A percentile compares a stretch with the other conserved stretches of the same genome.
Conservation (phyloP, 2,329 filamentous ascomycete species). For the Claviceps africana region DNA sequence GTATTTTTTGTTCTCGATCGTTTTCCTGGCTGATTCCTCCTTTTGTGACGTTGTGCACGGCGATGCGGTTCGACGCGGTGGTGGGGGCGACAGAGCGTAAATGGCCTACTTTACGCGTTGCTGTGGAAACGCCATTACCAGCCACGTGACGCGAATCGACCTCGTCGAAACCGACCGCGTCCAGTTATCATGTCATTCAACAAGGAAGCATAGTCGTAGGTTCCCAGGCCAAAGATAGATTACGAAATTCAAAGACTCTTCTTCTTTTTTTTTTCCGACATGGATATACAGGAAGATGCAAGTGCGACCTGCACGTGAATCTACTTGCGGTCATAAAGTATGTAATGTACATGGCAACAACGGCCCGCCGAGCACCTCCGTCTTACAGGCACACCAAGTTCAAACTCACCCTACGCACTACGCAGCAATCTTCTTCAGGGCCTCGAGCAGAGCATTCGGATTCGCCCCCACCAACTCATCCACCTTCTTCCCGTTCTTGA, state of each 20-base stretch:
- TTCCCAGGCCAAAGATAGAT: neutral
- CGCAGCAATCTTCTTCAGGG: slow-evolving; percentile 6
- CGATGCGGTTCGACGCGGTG: neutral
- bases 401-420: neutral
- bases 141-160: neutral
- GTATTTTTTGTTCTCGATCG: neutral
- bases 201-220: neutral
- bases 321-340: neutral
- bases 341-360: neutral
- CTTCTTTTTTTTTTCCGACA: neutral
- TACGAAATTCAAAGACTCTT: neutral
- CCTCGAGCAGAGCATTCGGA: slow-evolving; percentile 41
- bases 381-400: neutral
- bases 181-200: neutral
- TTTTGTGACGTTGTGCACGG: neutral
- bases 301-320: neutral
- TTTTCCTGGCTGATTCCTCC: neutral
- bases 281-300: neutral
- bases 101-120: slow-evolving; percentile 4
- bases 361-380: neutral
- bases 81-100: neutral
- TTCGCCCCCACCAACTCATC: slow-evolving; percentile 68
- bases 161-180: neutral
- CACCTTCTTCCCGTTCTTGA: slow-evolving; percentile 62
- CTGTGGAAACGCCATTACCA: slow-evolving; percentile 3